phyloP scores from a whole-genome alignment of 73 alveolate species.

The Halteria grandinella region DNA sequence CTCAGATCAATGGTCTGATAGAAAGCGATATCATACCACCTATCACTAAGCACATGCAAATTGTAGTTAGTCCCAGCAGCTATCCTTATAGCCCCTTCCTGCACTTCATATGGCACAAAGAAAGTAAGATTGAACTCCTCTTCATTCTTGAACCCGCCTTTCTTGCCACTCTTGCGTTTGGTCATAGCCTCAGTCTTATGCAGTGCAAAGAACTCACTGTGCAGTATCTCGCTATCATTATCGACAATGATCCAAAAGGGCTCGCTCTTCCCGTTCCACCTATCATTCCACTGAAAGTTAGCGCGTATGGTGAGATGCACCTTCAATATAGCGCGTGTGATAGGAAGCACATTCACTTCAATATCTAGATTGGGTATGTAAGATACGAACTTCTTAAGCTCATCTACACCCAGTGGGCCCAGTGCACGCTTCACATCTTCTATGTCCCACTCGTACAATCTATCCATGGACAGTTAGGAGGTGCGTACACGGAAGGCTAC shows the following conservation, averaged over 20 bases:
- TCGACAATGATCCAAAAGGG: conserved; percentile 95
- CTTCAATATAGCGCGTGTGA: conserved; percentile 95
- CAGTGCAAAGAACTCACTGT: conserved; percentile 93
- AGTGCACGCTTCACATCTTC: conserved; percentile 56
- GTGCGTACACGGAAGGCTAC: conserved; percentile 78
- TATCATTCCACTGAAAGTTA: conserved; percentile 88
- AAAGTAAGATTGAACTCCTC: conserved; percentile 68
- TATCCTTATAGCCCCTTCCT: conserved; percentile 77
- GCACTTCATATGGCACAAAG: conserved; percentile 94
- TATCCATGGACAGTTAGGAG: conserved; percentile 69
- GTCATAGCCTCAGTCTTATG: conserved; percentile 79
- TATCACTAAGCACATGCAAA: conserved; percentile 85
- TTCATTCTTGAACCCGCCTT: conserved; percentile 29
- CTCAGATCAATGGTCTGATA: conserved; percentile 72
- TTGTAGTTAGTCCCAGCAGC: conserved; percentile 74
- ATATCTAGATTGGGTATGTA: conserved; percentile 94
- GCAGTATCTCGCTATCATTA: conserved; percentile 94
- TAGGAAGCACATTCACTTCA: conserved; percentile 90
- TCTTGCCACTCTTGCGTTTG: conserved; percentile 63
- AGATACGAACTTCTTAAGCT: conserved; percentile 80
- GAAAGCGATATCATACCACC: conserved; percentile 87
- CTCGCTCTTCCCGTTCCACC: conserved; percentile 94
- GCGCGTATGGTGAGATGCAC: conserved; percentile 73
- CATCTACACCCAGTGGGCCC: conserved; percentile 64
- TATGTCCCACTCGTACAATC: conserved; percentile 71